These are phyloP conservation scores for Cicer judaicum DNA, from an alignment of 306 rosid species.

Conservation along the genomic window DNA sequence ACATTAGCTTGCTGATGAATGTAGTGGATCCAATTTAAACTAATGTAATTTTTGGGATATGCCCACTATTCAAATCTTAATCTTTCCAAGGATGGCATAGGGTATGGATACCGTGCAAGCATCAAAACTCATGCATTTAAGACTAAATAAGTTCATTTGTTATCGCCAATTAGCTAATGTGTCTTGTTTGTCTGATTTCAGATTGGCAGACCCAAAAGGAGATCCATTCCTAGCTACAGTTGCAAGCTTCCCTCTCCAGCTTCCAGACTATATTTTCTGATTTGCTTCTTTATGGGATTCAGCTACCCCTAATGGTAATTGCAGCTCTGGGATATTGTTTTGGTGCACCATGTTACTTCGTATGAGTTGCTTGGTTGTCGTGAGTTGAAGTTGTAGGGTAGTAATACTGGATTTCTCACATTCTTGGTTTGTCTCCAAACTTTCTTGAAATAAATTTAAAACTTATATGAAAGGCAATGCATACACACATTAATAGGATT, in stretches of 20 bases:
- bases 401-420: not conserved
- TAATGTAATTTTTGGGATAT: not conserved
- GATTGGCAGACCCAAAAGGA: constrained; percentile 60
- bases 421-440: not conserved
- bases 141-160: constrained; percentile 20
- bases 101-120: constrained; percentile 11
- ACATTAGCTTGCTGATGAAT: not conserved
- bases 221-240: constrained; percentile 68
- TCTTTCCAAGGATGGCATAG: constrained; percentile 29
- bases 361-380: constrained; percentile 21
- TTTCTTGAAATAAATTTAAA: not conserved
- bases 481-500: not conserved
- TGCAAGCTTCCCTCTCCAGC: constrained; percentile 70
- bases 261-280: constrained; percentile 85
- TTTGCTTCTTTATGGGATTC: constrained; percentile 12
- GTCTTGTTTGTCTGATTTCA: constrained; percentile 44
- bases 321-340: constrained; percentile 27
- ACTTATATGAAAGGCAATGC: not conserved
- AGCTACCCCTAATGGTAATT: constrained; percentile 28
- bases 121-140: constrained; percentile 23
- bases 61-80: not conserved
- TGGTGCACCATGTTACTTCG: constrained; percentile 10
- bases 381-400: constrained; percentile 22
- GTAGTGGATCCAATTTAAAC: not conserved
- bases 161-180: not conserved